Conservation (phyloP, 1,139 yeast species). For the Yamadazyma blattariae region DNA sequence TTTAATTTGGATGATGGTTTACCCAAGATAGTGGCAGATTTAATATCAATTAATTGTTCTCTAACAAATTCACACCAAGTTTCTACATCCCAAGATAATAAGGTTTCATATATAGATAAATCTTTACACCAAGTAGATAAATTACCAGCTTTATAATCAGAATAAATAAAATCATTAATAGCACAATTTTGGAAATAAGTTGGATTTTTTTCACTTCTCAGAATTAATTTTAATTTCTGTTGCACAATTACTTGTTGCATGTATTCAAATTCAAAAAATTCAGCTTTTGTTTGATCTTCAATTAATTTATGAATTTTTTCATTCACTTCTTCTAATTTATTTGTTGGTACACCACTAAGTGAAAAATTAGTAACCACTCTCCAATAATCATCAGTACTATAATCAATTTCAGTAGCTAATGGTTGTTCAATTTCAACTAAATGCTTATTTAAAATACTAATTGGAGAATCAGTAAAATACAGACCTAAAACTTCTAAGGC, state of each 20-base stretch:
- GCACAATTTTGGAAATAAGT: constrained; percentile 62
- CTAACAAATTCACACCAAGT: constrained; percentile 65
- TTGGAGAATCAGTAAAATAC: constrained; percentile 74
- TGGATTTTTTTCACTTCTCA: constrained; percentile 66
- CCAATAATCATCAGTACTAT: constrained; percentile 67
- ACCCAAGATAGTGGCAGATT: constrained; percentile 73
- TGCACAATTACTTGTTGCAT: constrained; percentile 68
- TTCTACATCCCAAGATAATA: constrained; percentile 58
- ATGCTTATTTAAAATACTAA: constrained; percentile 61
- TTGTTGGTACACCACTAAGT: constrained; percentile 76
- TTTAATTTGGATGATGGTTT: constrained; percentile 70
- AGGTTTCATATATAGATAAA: constrained; percentile 57
- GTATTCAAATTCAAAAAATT: constrained; percentile 59
- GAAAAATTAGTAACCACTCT: constrained; percentile 57
- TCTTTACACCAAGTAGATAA: constrained; percentile 53
- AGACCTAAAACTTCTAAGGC: constrained; percentile 74
- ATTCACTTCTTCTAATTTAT: constrained; percentile 52
- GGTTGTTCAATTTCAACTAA: constrained; percentile 85
- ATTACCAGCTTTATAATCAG: constrained; percentile 58
- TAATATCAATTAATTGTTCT: constrained; percentile 56
- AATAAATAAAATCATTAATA: constrained; percentile 78
- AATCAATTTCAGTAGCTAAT: constrained; percentile 68
- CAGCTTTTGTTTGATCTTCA: constrained; percentile 43
- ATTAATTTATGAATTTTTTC: constrained; percentile 50
- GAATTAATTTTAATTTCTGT: constrained; percentile 59